Evolutionary conservation across 2,329 filamentous ascomycete genomes (phyloP), one percentile per base, ranked within the genome.

Genomic region (Achaetomium macrosporum): DNA sequence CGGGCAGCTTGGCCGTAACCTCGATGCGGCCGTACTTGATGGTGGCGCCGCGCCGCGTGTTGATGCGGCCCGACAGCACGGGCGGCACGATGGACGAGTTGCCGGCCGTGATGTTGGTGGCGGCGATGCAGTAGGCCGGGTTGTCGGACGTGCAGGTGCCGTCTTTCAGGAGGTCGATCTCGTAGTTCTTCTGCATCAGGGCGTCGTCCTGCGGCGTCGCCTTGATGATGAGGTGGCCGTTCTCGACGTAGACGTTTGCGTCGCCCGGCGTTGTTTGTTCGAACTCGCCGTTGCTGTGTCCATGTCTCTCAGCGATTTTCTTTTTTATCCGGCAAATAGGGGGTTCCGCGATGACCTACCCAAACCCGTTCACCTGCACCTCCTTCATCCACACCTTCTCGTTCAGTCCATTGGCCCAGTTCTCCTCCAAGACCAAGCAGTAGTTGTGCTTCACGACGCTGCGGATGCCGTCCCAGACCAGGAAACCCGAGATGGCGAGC

Each of bases 1-100:
- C 69, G 5, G 89, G 88, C 29, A 93, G 72, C 69, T 85, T 85
- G 25, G 89, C 89, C 1, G 78, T 83, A 5, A 95, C 88, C 66
- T 95, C 87, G 48, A 95, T 78, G 41, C 87, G 85, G 44, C 89
- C 89, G 65, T 88, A 95, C 69, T 83, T 88, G 73, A 95, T 88
- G 15, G 72, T 77, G 7, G 82, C 82, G 15, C 84, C 81, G 41
- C 79, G 79, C 65, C 81, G 85, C 52, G 87, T 91, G 71, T 84
- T 86, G 71, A 95, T 82, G 56, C 89, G 85, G 7, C 82, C 89
- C 1, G 89, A 92, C 61, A 82, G 84, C 57, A 87, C 82, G 0
- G 89, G 89, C 35, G 88, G 88, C 36, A 93, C 79, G 57, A 92
- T 84, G 51, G 82, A 87, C 12, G 84, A 78, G 65, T 91, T 90